Conservation (phyloP, 2,329 filamentous ascomycete species). For the Malbranchea cinnamomea region DNA sequence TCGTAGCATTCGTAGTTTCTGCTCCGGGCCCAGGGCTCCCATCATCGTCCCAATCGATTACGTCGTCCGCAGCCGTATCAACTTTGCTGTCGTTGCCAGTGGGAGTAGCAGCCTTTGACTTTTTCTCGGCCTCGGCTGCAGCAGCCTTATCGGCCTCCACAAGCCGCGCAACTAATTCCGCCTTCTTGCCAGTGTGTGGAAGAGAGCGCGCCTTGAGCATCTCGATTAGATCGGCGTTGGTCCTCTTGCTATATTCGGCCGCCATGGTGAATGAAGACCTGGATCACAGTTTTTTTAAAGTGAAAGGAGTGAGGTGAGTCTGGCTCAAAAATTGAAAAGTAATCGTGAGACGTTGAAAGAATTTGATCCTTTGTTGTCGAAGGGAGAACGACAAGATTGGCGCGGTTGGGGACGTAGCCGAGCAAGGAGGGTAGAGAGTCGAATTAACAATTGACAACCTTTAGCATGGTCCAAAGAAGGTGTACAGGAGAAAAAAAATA, state of each 20-base stretch:
- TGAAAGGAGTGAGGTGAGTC: too few species aligned
- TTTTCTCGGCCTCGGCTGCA: conserved; percentile 14
- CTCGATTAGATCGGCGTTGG: conserved; percentile 34
- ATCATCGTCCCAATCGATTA: conserved; percentile 32
- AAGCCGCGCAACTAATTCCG: conserved; percentile 33
- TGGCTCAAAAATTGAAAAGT: background rate
- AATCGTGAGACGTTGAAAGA: too few species aligned
- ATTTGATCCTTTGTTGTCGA: too few species aligned
- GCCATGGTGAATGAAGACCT: conserved; percentile 20
- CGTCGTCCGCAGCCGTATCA: conserved; percentile 23
- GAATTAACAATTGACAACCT: too few species aligned
- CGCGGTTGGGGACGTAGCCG: too few species aligned
- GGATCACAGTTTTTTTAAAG: too few species aligned
- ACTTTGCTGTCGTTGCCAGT: conserved; percentile 8
- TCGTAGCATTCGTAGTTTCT: conserved; percentile 15
- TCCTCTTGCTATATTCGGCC: conserved; percentile 35
- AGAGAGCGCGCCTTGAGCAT: conserved; percentile 35
- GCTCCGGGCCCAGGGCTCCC: conserved; percentile 19
- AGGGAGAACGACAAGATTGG: too few species aligned
- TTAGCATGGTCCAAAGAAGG: too few species aligned
- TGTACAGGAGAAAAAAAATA: too few species aligned
- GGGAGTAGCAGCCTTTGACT: conserved; percentile 5
- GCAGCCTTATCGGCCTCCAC: conserved; percentile 33
- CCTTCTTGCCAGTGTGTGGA: conserved; percentile 35
- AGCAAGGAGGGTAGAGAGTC: too few species aligned